These are phyloP conservation scores for Trichomonas vaginalis DNA, from an alignment of 208 protist genomes.

Conservation along the genomic window DNA sequence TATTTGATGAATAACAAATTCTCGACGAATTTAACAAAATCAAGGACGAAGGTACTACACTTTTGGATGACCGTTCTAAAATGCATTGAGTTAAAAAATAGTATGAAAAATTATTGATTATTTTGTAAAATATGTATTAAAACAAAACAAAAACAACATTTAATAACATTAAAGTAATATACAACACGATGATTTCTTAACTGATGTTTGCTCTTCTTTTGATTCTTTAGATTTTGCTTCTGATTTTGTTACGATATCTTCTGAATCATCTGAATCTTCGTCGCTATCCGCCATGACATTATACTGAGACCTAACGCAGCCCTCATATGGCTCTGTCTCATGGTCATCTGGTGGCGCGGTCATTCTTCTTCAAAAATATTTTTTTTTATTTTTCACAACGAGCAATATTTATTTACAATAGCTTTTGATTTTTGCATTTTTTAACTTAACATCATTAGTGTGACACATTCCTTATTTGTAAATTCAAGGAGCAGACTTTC, in stretches of 20 bases:
- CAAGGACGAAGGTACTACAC: too few species aligned
- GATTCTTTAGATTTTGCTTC: background rate
- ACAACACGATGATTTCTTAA: background rate
- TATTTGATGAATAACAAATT: too few species aligned
- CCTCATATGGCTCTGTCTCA: background rate
- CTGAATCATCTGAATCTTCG: background rate
- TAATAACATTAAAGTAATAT: background rate
- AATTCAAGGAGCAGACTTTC: too few species aligned
- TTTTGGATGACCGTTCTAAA: too few species aligned
- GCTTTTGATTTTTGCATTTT: background rate
- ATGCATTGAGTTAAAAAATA: too few species aligned
- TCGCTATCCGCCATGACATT: background rate
- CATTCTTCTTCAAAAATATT: background rate
- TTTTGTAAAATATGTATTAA: too few species aligned
- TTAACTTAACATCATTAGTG: background rate
- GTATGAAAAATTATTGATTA: too few species aligned
- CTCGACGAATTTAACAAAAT: too few species aligned
- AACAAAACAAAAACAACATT: background rate
- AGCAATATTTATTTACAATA: background rate
- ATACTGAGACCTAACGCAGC: background rate
- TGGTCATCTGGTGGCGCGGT: background rate
- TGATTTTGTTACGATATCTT: background rate
- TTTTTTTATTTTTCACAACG: background rate
- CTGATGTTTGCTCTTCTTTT: background rate
- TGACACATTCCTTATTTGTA: too few species aligned